Base-by-base conservation (phyloP, 2,329 filamentous ascomycete genomes). In the Colletotrichum sp. region DNA sequence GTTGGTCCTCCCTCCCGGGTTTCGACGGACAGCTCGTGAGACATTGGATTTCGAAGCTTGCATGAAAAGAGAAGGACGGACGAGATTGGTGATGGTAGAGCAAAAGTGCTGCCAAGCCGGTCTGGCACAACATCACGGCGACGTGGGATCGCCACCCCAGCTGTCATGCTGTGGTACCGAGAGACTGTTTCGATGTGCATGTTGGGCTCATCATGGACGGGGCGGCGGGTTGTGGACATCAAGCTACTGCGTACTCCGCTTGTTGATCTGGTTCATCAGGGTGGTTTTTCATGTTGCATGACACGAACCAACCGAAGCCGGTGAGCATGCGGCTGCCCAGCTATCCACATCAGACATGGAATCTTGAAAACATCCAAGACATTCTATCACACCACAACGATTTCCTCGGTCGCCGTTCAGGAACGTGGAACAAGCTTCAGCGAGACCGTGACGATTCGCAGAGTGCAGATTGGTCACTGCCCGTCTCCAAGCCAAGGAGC, bases 391-490 rank as follows among this genome's bases (percentile, higher is more conserved):
- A 18, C 16, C 9, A 30, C 10, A 26, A 12, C 38, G 21, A 52
- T 3, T 21, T 12, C 14, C 16, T 75, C 34, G 63, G 73, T 64
- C 26, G 43, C 34, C 69, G 16, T 48, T 59, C 48, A 9, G 48
- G 69, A 56, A 36, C 58, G 30, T 36, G 28, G 16, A 21, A 56
- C 55, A 21, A 67, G 72, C 61, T 66, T 38, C 61, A 8, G 13
- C 56, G 63, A 64, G 58, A 73, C 43, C 69, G 63, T 74, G 73
- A 72, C 32, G 24, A 38, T 48, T 72, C 30, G 43, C 69, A 68
- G 69, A 52, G n/a, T 36, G 18, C 18, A 69, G 26, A 75, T 68
- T 75, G 63, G 63, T 30, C 62, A 59, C 59, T 56, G 68, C 55
- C 64, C 58, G 62, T 52, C 43, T 52, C 69, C 38, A 63, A 43